Evolutionary conservation across 495 filamentous ascomycete genomes (phyloP).

Genomic region (Lophiotrema nucula): DNA sequence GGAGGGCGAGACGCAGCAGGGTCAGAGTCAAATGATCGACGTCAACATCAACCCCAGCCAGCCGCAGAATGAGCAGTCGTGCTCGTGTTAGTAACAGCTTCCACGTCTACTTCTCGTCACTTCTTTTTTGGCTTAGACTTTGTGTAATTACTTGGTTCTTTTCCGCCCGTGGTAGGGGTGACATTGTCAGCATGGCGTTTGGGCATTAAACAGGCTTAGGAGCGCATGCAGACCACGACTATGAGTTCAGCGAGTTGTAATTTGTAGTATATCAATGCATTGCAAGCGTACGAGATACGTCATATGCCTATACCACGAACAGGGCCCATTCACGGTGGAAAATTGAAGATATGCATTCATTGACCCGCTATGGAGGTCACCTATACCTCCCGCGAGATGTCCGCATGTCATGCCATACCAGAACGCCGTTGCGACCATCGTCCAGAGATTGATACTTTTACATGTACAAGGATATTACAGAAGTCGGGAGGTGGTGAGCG

Average conservation of each 20-base stretch:
- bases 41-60: conserved; percentile 81
- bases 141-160: conserved; percentile 27
- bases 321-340: too few species aligned
- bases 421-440: conserved; percentile 14
- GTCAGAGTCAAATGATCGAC: conserved; percentile 75
- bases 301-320: too few species aligned
- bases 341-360: too few species aligned
- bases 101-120: background rate
- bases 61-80: conserved; percentile 71
- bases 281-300: conserved; percentile 3
- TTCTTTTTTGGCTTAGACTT: conserved; percentile 28
- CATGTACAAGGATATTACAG: conserved; percentile 29
- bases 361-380: background rate
- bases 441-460: conserved; percentile 14
- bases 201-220: background rate
- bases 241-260: conserved; percentile 15
- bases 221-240: conserved; percentile 18
- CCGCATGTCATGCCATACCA: background rate
- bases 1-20: conserved; percentile 63
- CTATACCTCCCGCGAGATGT: conserved; percentile 2
- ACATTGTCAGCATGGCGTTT: conserved; percentile 34
- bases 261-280: conserved; percentile 36
- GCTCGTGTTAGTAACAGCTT: conserved; percentile 60
- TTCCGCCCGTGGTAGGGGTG: conserved; percentile 8
- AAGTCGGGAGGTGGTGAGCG: background rate